Conservation (phyloP, 768 basidiomycete genomes). For the Leccinum uliginosum region DNA sequence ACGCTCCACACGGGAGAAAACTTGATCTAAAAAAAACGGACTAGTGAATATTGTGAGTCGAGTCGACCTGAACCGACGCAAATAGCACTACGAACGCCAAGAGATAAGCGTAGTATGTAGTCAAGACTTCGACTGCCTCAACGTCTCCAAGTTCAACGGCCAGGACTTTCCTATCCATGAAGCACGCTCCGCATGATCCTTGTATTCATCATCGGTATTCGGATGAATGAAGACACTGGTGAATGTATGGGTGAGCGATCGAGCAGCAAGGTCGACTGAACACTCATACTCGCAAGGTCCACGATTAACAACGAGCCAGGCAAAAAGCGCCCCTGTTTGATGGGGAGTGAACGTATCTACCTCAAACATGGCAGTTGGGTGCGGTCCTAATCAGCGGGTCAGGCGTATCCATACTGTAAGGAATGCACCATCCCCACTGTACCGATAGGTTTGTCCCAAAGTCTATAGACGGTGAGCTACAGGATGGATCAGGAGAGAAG, state of each 20-base stretch:
- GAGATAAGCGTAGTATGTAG: no score
- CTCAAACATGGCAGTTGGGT: conserved; percentile 70
- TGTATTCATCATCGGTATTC: conserved; percentile 52
- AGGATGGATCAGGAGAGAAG: not conserved
- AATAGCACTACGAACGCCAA: no score
- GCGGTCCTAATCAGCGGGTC: conserved; percentile 43
- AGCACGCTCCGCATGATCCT: conserved; percentile 59
- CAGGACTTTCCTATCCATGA: conserved; percentile 66
- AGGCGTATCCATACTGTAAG: not conserved
- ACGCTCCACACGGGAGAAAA: no score
- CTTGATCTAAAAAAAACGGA: no score
- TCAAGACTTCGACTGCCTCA: not conserved
- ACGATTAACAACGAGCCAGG: conserved; percentile 62
- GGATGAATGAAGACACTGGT: conserved; percentile 62
- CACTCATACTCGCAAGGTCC: conserved; percentile 67
- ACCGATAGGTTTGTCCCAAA: conserved; percentile 65
- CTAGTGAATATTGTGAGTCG: no score
- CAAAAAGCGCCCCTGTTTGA: conserved; percentile 65
- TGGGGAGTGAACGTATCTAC: conserved; percentile 63
- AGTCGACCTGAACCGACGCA: no score
- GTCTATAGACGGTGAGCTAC: conserved; percentile 55
- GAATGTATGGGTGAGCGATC: not conserved
- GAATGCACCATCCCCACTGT: conserved; percentile 12
- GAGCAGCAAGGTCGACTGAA: not conserved
- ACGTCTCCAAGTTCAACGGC: conserved; percentile 44